Evolutionary conservation across 2,329 filamentous ascomycete species (phyloP), one percentile per base, ranked within the genome.

Genomic region (Pseudonectria buxi): DNA sequence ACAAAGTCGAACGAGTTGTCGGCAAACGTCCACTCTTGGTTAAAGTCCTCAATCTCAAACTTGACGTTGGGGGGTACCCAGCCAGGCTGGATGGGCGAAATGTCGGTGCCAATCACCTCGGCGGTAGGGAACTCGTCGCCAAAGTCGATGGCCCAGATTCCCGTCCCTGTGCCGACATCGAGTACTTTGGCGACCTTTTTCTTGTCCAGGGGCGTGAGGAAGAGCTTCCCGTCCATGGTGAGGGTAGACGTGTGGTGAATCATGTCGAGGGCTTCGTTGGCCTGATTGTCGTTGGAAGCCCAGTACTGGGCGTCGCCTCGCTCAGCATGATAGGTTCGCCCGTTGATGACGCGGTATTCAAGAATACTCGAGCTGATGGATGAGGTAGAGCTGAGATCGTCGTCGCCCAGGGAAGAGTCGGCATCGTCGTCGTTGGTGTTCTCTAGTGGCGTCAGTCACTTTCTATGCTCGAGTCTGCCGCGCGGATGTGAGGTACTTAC

Each of bases 1-100:
- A 83, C 70, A 45, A 71, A 75, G 55, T 81, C 76, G 48, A 77
- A 74, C 22, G 64, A 55, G 36, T 46, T 39, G 6, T 36, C 32
- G 24, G 36, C 31, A 26, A 52, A 58, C 1, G 53, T 58, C 56
- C 56, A 58, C 15, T 49, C 18, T 33, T 51, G 29, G 40, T 53
- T 40, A 37, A 55, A 41, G 57, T 61, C 30, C 57, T 63, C 45
- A 10, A 48, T 48, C 28, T 48, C 45, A 26, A 57, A 57, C 45
- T 72, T 70, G 40, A 79, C 74, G 45, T 54, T 55, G 2, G 52
- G 43, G 4, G 52, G 49, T 0, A 79, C 68, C 58, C 71, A 71
- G 24, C 56, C 57, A 1, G 74, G 72, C 47, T 78, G 74, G 7
- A 76, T 73, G 1, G 74, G 71, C 9, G 68, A 73, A 12, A 78